Conservation (phyloP, 164 flowering plant species). For the Aristolochia fimbriata region DNA sequence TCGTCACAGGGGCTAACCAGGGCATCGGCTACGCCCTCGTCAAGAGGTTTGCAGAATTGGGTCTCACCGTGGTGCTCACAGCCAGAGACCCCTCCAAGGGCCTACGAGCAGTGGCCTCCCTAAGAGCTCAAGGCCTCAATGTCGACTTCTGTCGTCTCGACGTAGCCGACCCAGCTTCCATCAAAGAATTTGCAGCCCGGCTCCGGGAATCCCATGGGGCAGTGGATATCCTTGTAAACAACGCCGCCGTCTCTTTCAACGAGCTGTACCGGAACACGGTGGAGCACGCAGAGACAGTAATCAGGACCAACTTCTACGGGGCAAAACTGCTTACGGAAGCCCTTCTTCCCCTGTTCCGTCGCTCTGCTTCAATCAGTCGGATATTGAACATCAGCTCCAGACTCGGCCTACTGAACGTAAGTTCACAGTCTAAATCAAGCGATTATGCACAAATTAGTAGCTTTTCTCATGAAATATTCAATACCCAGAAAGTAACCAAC, state of each 20-base stretch:
- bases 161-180: constrained; percentile 44
- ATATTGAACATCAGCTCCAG: constrained; percentile 77
- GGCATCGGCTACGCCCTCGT: constrained; percentile 75
- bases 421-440: constrained; percentile 1
- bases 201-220: constrained; percentile 25
- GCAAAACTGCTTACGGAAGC: constrained; percentile 56
- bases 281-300: constrained; percentile 60
- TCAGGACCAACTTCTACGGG: constrained; percentile 69
- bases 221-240: constrained; percentile 74
- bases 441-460: neutral
- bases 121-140: constrained; percentile 25
- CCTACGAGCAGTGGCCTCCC: constrained; percentile 30
- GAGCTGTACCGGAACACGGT: constrained; percentile 55
- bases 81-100: constrained; percentile 55
- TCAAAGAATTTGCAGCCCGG: constrained; percentile 40
- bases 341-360: constrained; percentile 56
- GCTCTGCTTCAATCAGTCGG: constrained; percentile 30
- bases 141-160: constrained; percentile 47
- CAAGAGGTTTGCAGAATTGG: constrained; percentile 48
- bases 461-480: neutral
- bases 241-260: constrained; percentile 81
- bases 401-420: constrained; percentile 60
- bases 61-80: constrained; percentile 61
- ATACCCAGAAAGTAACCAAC: constrained; percentile 58
- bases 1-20: constrained; percentile 80